These are phyloP conservation scores for Pestalotiopsis sp. DNA, from an alignment of 2,329 filamentous ascomycete species.

Conservation along the genomic window DNA sequence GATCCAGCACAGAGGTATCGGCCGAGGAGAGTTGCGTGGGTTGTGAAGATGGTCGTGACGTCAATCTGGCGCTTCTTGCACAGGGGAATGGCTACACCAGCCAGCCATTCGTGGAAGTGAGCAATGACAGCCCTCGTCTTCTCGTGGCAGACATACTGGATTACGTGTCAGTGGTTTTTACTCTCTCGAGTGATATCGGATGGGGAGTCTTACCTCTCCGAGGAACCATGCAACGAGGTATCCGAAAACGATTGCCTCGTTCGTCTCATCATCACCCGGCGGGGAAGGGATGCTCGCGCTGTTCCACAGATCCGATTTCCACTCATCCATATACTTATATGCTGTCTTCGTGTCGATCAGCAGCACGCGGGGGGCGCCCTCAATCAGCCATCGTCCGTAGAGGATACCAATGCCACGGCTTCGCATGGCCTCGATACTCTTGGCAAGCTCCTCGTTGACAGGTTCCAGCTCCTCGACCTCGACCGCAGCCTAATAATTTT, in stretches of 20 bases:
- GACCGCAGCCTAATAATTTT: conserved; percentile 72
- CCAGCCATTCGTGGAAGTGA: conserved; percentile 98
- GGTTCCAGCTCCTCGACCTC: conserved; percentile 94
- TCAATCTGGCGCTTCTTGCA: conserved; percentile 94
- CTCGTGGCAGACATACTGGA: conserved; percentile 88
- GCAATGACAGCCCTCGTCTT: conserved; percentile 90
- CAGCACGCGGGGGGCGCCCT: conserved; percentile 89
- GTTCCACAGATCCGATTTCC: conserved; percentile 96
- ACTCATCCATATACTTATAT: conserved; percentile 89
- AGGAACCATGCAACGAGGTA: conserved; percentile 98
- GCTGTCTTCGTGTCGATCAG: conserved; percentile 94
- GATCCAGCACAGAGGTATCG: conserved; percentile 96
- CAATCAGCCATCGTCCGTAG: conserved; percentile 96
- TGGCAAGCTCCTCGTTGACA: conserved; percentile 73
- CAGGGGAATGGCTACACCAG: conserved; percentile 88
- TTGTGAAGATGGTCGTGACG: conserved; percentile 97
- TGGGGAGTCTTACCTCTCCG: conserved; percentile 72
- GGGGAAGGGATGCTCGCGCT: conserved; percentile 91
- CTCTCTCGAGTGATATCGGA: too few relatives aligned
- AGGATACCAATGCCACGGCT: conserved; percentile 86
- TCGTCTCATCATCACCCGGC: conserved; percentile 88
- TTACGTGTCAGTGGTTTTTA: not conserved
- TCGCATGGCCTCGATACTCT: conserved; percentile 89
- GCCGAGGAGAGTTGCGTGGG: conserved; percentile 91
- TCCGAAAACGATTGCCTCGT: conserved; percentile 95